Evolutionary conservation across 306 rosid genomes (phyloP).

Genomic region (Casuarina glauca): DNA sequence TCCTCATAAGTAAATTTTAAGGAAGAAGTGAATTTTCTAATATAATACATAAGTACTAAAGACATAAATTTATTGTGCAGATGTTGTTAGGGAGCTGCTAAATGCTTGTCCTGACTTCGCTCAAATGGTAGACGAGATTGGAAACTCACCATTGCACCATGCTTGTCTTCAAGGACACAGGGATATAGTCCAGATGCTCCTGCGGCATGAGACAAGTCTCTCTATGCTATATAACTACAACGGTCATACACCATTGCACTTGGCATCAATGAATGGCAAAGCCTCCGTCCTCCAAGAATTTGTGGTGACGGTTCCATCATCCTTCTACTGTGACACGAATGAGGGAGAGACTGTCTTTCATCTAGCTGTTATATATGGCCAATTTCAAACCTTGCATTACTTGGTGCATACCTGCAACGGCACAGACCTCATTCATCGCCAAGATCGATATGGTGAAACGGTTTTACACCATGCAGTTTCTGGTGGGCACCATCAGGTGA

Average conservation of each 20-base stretch:
- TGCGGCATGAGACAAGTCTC: slow-evolving; percentile 41
- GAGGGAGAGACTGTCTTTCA: slow-evolving; percentile 73
- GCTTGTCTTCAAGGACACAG: slow-evolving; percentile 45
- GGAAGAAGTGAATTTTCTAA: neutral
- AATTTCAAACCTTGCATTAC: slow-evolving; percentile 46
- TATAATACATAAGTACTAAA: too few relatives aligned
- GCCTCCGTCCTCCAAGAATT: slow-evolving; percentile 52
- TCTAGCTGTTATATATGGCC: slow-evolving; percentile 61
- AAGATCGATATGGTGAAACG: slow-evolving; percentile 54
- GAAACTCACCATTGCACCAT: slow-evolving; percentile 59
- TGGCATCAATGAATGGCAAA: slow-evolving; percentile 58
- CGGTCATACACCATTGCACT: slow-evolving; percentile 71
- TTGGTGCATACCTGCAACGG: slow-evolving; percentile 49
- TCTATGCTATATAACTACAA: slow-evolving; percentile 50
- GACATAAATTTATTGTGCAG: slow-evolving; percentile 32
- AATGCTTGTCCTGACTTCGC: neutral
- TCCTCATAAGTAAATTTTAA: neutral
- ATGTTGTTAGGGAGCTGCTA: slow-evolving; percentile 58
- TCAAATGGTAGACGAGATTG: slow-evolving; percentile 38
- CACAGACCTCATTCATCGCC: slow-evolving; percentile 38
- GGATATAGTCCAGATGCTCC: slow-evolving; percentile 54
- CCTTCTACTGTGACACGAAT: slow-evolving; percentile 52
- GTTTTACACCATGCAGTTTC: slow-evolving; percentile 63
- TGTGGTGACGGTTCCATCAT: slow-evolving; percentile 31
- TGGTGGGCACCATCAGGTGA: slow-evolving; percentile 56